These are phyloP conservation scores for Ilyonectria sp. DNA, from an alignment of 2,329 filamentous ascomycete species.

Conservation along the genomic window DNA sequence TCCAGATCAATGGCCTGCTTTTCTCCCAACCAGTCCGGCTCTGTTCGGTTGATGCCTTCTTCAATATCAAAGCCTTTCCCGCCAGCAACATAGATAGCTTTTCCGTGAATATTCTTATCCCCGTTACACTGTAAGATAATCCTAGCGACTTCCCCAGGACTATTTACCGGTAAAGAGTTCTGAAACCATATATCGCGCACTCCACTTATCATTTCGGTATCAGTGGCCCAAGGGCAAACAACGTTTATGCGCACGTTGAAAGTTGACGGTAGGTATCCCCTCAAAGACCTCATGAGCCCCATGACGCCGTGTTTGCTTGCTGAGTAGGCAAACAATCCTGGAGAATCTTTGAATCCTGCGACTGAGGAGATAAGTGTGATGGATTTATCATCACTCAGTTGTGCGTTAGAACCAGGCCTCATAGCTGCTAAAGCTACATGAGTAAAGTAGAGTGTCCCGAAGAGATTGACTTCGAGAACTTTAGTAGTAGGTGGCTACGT, in stretches of 20 bases:
- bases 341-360: neutral
- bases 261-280: neutral
- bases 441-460: neutral
- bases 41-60: too few species aligned
- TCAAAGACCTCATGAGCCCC: neutral
- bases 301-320: slow-evolving; percentile 6
- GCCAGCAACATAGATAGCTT: too few species aligned
- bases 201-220: neutral
- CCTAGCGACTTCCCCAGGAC: neutral
- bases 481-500: too few species aligned
- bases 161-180: neutral
- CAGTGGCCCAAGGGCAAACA: slow-evolving; percentile 2
- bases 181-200: neutral
- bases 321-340: neutral
- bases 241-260: neutral
- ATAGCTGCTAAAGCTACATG: neutral
- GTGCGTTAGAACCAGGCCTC: too few species aligned
- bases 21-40: too few species aligned
- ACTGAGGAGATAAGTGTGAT: neutral
- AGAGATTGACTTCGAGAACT: neutral
- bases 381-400: neutral
- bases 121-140: too few species aligned
- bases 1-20: too few species aligned
- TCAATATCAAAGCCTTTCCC: too few species aligned
- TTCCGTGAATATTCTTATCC: too few species aligned